phyloP scores from a whole-genome alignment of 2,329 filamentous ascomycete species.

The Penicillium sp. region DNA sequence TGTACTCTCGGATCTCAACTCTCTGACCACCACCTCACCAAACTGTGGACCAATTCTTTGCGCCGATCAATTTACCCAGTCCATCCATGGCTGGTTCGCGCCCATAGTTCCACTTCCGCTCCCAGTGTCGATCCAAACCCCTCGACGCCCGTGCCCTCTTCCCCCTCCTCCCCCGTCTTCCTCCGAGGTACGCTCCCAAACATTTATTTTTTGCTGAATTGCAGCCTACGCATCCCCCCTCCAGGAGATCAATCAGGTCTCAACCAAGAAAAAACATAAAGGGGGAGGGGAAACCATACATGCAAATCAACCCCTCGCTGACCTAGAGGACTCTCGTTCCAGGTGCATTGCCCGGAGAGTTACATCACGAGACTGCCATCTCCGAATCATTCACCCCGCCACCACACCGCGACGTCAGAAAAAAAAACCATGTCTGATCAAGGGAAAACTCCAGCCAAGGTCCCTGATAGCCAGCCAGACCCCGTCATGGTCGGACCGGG shows the following conservation, averaged over 20 bases:
- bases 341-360: too few species aligned
- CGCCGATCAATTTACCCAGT: background rate
- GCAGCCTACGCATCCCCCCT: background rate
- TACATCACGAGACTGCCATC: too few species aligned
- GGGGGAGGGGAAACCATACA: too few species aligned
- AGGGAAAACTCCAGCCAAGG: slow-evolving; percentile 15
- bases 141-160: slow-evolving; percentile 9
- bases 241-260: too few species aligned
- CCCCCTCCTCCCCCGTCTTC: background rate
- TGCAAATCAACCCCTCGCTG: too few species aligned
- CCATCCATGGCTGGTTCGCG: slow-evolving; percentile 13
- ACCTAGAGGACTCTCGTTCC: too few species aligned
- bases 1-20: too few species aligned
- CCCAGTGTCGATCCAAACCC: slow-evolving; percentile 6
- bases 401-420: background rate
- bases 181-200: slow-evolving; percentile 16
- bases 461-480: slow-evolving; percentile 26
- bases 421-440: slow-evolving; percentile 25
- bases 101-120: slow-evolving; percentile 10
- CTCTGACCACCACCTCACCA: too few species aligned
- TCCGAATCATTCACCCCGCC: too few species aligned
- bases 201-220: slow-evolving; percentile 4
- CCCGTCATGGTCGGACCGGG: slow-evolving; percentile 27
- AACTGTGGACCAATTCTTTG: background rate
- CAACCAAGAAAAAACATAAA: too few species aligned